Base-by-base conservation (phyloP, 225 moss, liverwort and hornwort species). In the Neckera pumila region DNA sequence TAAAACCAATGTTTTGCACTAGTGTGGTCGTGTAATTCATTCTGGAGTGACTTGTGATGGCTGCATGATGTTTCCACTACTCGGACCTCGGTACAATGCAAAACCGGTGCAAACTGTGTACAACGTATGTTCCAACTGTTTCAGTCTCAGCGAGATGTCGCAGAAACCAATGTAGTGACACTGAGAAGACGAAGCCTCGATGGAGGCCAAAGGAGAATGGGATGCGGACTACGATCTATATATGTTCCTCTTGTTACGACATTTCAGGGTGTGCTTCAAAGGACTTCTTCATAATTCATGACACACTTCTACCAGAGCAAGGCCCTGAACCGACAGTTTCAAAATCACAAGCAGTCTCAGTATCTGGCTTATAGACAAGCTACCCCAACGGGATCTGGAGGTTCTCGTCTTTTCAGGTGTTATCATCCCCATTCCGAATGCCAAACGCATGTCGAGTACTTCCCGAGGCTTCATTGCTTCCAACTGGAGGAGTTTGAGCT, bases 331-430 rank as follows among this genome's bases (percentile, higher is more conserved):
- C 12, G 30, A 30, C 83, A 14, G 38, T n/a, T 67, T 27, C 54
- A 40, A 38, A 14, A 14, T 19, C 69, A 28, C 54, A 38, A 53
- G 38, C 14, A 14, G 53, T 34, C 22, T 23, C 36, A 25, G 54
- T 13, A 51, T 51, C n/a, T 57, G 57, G 27, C 79, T 36, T 38
- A 18, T 27, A 38, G 18, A 58, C 17, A 79, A 5, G 38, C 58
- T 10, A 57, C 79, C 5, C 12, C 57, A 16, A 26, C 7, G 2
- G 36, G 22, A 16, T 1, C 11, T 7, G 2, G 79, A 16, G 10
- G 56, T 3, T 3, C 17, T 25, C n/a, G 1, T 3, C 0, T n/a
- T 4, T n/a, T 4, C 0, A 0, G 4, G 33, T 56, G 10, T 0
- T 0, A 2, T 56, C 53, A 4, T 78, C 26, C n/a, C 36, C 76